Conservation (phyloP, 495 filamentous ascomycete genomes). For the Lepraria neglecta region DNA sequence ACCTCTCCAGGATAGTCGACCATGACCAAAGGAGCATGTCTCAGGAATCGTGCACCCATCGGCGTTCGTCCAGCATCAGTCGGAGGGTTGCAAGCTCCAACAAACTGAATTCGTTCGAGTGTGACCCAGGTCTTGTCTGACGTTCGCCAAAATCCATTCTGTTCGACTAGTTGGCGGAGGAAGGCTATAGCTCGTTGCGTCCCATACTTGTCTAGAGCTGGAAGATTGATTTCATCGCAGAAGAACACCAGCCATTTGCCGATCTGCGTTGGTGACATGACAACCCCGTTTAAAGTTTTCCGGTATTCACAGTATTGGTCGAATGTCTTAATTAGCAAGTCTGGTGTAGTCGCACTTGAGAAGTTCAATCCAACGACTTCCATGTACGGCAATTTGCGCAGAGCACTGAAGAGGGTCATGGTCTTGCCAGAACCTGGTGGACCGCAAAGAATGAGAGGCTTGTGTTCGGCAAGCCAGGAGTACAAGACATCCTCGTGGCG, state of each 20-base stretch:
- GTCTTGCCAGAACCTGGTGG: constrained; percentile 98
- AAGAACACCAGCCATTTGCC: constrained; percentile 97
- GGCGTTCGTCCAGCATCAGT: constrained; percentile 95
- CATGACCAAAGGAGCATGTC: constrained; percentile 96
- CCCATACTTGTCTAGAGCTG: constrained; percentile 96
- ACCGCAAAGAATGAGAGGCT: constrained; percentile 90
- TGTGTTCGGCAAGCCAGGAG: constrained; percentile 98
- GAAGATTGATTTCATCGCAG: constrained; percentile 98
- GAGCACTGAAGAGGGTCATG: constrained; percentile 96
- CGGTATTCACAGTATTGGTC: constrained; percentile 99
- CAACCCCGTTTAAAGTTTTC: constrained; percentile 92
- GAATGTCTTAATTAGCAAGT: constrained; percentile 96
- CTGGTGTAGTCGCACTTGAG: constrained; percentile 95
- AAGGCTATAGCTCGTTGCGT: constrained; percentile 97
- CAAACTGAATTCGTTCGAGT: constrained; percentile 95
- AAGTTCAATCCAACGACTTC: constrained; percentile 99
- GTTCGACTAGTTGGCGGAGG: constrained; percentile 91
- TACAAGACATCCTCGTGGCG: constrained; percentile 97
- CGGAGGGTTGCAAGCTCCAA: constrained; percentile 98
- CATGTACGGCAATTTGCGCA: constrained; percentile 95
- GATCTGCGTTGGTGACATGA: constrained; percentile 92
- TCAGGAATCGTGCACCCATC: constrained; percentile 85
- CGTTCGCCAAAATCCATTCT: constrained; percentile 98
- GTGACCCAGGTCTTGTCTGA: constrained; percentile 97
- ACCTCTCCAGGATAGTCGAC: constrained; percentile 96